Percentiles rank a stretch among this genome's conserved stretches.
Evolutionary conservation across 805 yeast genomes (phyloP).

Genomic region (Teunomyces funiuensis): DNA sequence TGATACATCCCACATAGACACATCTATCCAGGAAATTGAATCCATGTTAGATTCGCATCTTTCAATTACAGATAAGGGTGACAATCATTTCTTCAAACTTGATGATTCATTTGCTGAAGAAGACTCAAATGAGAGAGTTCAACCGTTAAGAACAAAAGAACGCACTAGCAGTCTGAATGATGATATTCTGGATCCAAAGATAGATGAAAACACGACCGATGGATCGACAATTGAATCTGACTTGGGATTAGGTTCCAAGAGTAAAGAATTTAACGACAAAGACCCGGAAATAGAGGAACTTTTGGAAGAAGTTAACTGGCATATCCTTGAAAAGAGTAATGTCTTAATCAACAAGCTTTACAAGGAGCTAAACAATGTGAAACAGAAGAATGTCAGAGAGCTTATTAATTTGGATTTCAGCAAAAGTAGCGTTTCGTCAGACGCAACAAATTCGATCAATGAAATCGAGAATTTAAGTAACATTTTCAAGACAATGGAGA

Average conservation of each 20-base stretch:
- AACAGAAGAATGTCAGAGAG: constrained; percentile 59
- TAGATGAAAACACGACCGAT: background rate
- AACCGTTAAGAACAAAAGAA: constrained; percentile 7
- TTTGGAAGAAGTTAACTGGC: constrained; percentile 79
- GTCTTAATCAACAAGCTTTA: constrained; percentile 57
- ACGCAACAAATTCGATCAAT: constrained; percentile 29
- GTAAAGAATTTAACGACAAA: constrained; percentile 19
- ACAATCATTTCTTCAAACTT: constrained; percentile 5
- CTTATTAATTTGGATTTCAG: constrained; percentile 37
- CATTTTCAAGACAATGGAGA: constrained; percentile 41
- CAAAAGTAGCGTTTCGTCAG: constrained; percentile 30
- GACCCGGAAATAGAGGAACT: constrained; percentile 59
- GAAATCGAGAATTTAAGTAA: constrained; percentile 38
- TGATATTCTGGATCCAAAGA: constrained; percentile 2
- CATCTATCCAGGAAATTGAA: constrained; percentile 42
- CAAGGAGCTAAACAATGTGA: constrained; percentile 59
- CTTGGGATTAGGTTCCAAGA: background rate
- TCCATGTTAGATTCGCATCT: constrained; percentile 38
- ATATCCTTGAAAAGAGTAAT: constrained; percentile 60
- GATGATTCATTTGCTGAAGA: background rate
- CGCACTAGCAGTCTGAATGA: background rate
- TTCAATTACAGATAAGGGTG: constrained; percentile 12
- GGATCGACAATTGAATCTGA: background rate
- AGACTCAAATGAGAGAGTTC: constrained; percentile 2
- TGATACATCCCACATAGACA: constrained; percentile 19